Base-by-base conservation (phyloP, 495 filamentous ascomycete species). In the Penicillium waksmanii region DNA sequence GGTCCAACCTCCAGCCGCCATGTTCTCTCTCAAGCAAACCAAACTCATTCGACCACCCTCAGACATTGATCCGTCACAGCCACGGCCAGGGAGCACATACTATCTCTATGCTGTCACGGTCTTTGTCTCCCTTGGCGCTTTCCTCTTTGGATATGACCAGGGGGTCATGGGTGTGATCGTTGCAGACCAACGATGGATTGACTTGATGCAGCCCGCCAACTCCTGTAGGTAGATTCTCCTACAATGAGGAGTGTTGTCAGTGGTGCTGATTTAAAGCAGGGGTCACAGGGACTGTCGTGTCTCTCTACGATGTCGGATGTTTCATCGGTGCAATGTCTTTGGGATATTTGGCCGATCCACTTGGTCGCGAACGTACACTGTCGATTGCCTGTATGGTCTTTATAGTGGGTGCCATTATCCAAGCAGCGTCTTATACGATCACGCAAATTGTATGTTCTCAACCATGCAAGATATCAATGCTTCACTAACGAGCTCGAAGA, bases 151-250 rank as follows among this genome's bases (percentile, higher is more conserved):
- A 53, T 87, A 87, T 63, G 84, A 86, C 46, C 83, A 83, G 60
- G 81, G 81, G 50, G 81, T 85, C 31, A 92, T 91, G 88, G 82
- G 78, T 58, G 89, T 89, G 33, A 90, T 92, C 66, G 89, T 91
- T 50, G 63, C 63, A 19, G 63, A 69, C 31, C 18, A 64, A 49
- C 42, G 66, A 55, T 69, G 61, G 61, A 66, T 60, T 36, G 58
- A 66, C 49, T 31, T 66, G 53, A 64, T 69, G 63, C 53, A 63
- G 19, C 66, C 66, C 1, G 51, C 58, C 36, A 62, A 62, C 44
- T 61, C 61, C 3, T 66, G 66, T 69, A 21, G 33, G 53, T 35
- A 27, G 35, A 10, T 17, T 7, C 11, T 5, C 38, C 19, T 27
- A 23, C 34, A 9, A n/a, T 15, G 42, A 21, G 5, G 5, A 0